These are phyloP conservation scores for Aspergillus quadrilineatus DNA, from an alignment of 2,329 filamentous ascomycete genomes.

Conservation along the genomic window DNA sequence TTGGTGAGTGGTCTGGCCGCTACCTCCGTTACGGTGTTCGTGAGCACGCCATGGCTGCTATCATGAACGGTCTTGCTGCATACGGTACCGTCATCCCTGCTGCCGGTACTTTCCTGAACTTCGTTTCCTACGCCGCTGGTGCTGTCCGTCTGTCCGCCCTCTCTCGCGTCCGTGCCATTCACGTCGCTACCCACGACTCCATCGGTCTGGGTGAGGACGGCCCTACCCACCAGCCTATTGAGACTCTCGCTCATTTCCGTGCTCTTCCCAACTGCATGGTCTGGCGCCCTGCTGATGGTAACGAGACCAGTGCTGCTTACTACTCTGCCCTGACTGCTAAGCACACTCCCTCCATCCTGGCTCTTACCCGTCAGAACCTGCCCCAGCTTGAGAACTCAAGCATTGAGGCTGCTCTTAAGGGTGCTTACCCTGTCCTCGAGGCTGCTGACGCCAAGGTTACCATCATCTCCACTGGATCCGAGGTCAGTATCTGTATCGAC, in stretches of 20 bases:
- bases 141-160: conserved; percentile 91
- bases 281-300: conserved; percentile 97
- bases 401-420: conserved; percentile 86
- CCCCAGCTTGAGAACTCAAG: conserved; percentile 94
- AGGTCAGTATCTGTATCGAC: conserved; percentile 91
- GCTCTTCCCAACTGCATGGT: conserved; percentile 99
- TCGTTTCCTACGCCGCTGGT: conserved; percentile 95
- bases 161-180: conserved; percentile 86
- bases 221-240: conserved; percentile 97
- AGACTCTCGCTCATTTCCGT: conserved; percentile 97
- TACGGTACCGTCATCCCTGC: conserved; percentile 96
- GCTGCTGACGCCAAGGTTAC: conserved; percentile 81
- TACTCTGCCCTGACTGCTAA: conserved; percentile 89
- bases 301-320: conserved; percentile 97
- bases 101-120: conserved; percentile 97
- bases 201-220: conserved; percentile 99
- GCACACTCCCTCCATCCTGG: conserved; percentile 87
- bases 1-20: conserved; percentile 86
- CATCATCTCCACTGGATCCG: conserved; percentile 90
- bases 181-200: conserved; percentile 97
- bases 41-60: conserved; percentile 53
- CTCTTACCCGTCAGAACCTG: conserved; percentile 95
- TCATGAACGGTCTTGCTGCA: conserved; percentile 75
- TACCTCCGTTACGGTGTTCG: conserved; percentile 64
- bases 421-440: conserved; percentile 89